Conservation (phyloP, 2,329 filamentous ascomycete genomes). For the Delphinella strobiligena region DNA sequence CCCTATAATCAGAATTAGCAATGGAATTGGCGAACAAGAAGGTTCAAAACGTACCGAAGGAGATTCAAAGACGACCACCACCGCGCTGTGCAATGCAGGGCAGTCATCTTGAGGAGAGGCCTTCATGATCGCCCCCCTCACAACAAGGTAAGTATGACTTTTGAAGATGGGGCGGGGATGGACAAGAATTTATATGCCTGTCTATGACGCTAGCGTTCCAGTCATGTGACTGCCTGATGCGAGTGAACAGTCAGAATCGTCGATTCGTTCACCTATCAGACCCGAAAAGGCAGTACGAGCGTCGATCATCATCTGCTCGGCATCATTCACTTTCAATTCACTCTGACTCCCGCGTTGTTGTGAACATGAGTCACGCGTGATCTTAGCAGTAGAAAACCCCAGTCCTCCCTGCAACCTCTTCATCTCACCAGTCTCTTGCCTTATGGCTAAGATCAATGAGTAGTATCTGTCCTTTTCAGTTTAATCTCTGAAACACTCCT, state of each 20-base stretch:
- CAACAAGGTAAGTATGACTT: conserved; percentile 5
- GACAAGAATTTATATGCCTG: not conserved
- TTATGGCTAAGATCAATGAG: not conserved
- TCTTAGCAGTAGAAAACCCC: too few species aligned
- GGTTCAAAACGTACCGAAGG: too few species aligned
- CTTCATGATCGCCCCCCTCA: conserved; percentile 5
- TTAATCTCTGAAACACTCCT: not conserved
- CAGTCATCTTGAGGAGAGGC: not conserved
- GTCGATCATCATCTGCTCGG: too few species aligned
- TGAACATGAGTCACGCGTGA: too few species aligned
- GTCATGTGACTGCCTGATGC: not conserved
- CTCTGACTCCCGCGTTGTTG: not conserved
- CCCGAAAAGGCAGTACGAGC: too few species aligned
- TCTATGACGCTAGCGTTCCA: not conserved
- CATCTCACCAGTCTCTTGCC: not conserved
- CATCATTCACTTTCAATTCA: not conserved
- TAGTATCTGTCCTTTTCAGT: not conserved
- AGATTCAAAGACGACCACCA: not conserved
- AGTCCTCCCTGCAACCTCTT: not conserved
- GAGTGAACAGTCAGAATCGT: too few species aligned
- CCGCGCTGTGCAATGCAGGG: conserved; percentile 10
- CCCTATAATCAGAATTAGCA: not conserved
- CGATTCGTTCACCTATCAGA: too few species aligned
- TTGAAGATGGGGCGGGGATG: not conserved
- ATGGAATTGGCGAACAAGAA: too few species aligned